A percentile compares a stretch with the other conserved stretches of the same genome.
Conservation (phyloP, 495 filamentous ascomycete species). For the Penicillium malachiteum region DNA sequence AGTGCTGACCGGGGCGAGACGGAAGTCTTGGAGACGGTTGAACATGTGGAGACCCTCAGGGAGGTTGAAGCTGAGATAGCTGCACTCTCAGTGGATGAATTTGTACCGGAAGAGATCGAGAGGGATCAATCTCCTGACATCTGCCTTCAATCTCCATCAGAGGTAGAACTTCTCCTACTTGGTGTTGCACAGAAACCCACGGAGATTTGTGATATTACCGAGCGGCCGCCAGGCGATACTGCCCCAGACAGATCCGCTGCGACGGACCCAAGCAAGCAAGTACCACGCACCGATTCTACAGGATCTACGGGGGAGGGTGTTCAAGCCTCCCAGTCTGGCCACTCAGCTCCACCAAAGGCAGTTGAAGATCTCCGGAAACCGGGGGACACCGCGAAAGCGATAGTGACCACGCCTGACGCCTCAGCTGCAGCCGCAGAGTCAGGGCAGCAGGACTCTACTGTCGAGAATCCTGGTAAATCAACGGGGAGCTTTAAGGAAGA, state of each 20-base stretch:
- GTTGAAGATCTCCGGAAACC: slow-evolving; percentile 22
- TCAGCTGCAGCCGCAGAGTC: slow-evolving; percentile 20
- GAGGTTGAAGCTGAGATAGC: slow-evolving; percentile 4
- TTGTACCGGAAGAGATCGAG: neutral
- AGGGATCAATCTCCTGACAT: neutral
- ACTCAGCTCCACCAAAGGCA: slow-evolving; percentile 11
- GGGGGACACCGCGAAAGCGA: slow-evolving; percentile 16
- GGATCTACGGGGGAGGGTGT: neutral
- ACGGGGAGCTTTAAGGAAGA: slow-evolving; percentile 31
- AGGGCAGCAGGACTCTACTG: slow-evolving; percentile 22
- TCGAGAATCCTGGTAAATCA: slow-evolving; percentile 24
- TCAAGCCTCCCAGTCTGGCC: slow-evolving; percentile 10
- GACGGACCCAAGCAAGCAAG: neutral
- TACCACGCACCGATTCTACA: slow-evolving; percentile 4
- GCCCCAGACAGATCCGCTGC: slow-evolving; percentile 8
- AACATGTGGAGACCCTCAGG: slow-evolving; percentile 35
- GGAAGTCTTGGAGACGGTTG: slow-evolving; percentile 38
- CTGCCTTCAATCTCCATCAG: slow-evolving; percentile 16
- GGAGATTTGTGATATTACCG: slow-evolving; percentile 20
- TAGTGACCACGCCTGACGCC: slow-evolving; percentile 19
- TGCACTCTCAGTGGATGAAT: slow-evolving; percentile 4
- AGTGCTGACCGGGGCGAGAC: slow-evolving; percentile 61
- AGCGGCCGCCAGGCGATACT: slow-evolving; percentile 11
- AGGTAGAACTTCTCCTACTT: slow-evolving; percentile 19
- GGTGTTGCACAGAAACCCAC: neutral